phyloP scores from a whole-genome alignment of 169 alveolate genomes.

The Plasmodium coatneyi region DNA sequence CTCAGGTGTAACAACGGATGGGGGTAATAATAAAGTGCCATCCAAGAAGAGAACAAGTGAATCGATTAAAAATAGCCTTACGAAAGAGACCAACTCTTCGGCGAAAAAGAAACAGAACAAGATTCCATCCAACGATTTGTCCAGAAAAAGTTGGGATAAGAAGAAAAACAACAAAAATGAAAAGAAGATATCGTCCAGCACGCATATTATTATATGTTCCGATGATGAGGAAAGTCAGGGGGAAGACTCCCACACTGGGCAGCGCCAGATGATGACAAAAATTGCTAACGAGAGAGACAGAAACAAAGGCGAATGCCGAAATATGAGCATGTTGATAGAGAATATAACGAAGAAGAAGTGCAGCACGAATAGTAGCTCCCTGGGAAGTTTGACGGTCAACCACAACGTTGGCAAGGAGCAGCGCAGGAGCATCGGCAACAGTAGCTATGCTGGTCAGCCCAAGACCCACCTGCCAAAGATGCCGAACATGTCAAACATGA shows the following conservation, averaged over 20 bases:
- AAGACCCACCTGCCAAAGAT: not conserved
- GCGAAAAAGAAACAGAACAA: slow-evolving; percentile 27
- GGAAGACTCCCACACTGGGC: not conserved
- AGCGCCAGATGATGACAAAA: not conserved
- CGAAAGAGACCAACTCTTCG: not conserved
- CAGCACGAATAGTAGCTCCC: not conserved
- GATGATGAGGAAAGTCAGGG: slow-evolving; percentile 25
- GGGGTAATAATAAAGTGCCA: not conserved
- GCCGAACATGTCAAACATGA: not conserved
- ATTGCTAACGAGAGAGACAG: not conserved
- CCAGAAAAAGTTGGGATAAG: slow-evolving; percentile 7
- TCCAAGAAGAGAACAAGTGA: slow-evolving; percentile 19
- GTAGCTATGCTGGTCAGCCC: not conserved
- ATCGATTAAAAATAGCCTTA: not conserved
- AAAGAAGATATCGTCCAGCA: not conserved
- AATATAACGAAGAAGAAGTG: slow-evolving; percentile 10
- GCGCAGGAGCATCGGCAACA: not conserved
- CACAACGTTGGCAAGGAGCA: not conserved
- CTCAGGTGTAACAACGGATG: not conserved
- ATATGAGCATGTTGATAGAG: slow-evolving; percentile 15
- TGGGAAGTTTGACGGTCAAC: not conserved
- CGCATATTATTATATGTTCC: slow-evolving; percentile 28
- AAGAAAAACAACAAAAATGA: slow-evolving; percentile 3
- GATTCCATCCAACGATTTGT: not conserved
- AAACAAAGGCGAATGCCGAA: slow-evolving; percentile 9